Conservation (phyloP, 2,329 filamentous ascomycete species). For the Mollisiaceae sp. region DNA sequence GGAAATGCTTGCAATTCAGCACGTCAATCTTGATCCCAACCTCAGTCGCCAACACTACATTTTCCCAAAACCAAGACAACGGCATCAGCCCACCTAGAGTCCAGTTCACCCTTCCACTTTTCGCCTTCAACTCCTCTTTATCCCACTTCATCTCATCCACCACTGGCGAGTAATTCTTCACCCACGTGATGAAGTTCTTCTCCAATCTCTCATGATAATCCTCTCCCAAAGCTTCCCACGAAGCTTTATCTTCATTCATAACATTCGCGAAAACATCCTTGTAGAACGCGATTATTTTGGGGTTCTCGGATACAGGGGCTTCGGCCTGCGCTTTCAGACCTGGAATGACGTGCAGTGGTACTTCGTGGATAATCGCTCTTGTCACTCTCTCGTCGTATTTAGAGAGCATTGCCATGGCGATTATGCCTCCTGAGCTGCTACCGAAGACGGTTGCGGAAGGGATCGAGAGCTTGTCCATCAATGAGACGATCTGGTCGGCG, state of each 20-base stretch:
- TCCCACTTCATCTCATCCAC: slow-evolving; percentile 14
- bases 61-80: slow-evolving; percentile 18
- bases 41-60: slow-evolving; percentile 22
- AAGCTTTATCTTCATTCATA: slow-evolving; percentile 21
- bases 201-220: slow-evolving; percentile 29
- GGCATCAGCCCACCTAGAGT: slow-evolving; percentile 21
- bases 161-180: slow-evolving; percentile 18
- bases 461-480: slow-evolving; percentile 29
- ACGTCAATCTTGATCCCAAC: slow-evolving; percentile 18
- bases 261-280: slow-evolving; percentile 14
- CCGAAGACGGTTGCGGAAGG: slow-evolving; percentile 21
- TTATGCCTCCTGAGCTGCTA: slow-evolving; percentile 25
- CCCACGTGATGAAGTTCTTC: slow-evolving; percentile 30
- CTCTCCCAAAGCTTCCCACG: slow-evolving; percentile 24
- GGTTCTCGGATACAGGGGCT: slow-evolving; percentile 12
- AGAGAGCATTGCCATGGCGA: slow-evolving; percentile 20
- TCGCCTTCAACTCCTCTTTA: slow-evolving; percentile 20
- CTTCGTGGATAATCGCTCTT: slow-evolving; percentile 24
- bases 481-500: slow-evolving; percentile 24
- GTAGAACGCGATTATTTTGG: slow-evolving; percentile 15
- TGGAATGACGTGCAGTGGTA: slow-evolving; percentile 16
- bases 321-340: neutral
- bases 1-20: slow-evolving; percentile 28
- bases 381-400: slow-evolving; percentile 21
- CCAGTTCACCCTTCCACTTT: slow-evolving; percentile 20